Evolutionary conservation across 148 eudicot species (phyloP).

Genomic region (Silene latifolia): DNA sequence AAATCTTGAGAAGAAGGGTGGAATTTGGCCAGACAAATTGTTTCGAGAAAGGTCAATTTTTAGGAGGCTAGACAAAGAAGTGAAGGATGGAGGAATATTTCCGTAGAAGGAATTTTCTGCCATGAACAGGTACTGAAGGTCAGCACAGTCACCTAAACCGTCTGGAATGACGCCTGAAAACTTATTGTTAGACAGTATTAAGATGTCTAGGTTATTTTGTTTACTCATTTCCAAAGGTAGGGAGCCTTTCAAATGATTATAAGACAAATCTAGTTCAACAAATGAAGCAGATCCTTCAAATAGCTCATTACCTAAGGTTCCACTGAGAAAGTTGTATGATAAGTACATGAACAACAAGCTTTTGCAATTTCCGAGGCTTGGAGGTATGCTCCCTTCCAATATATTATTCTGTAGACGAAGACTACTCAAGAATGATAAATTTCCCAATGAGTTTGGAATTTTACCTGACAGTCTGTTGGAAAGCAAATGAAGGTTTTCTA

Average conservation of each 20-base stretch:
- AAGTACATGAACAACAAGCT: slow-evolving; percentile 22
- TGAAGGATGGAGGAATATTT: slow-evolving; percentile 20
- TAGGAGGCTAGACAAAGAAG: slow-evolving; percentile 17
- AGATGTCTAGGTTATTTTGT: slow-evolving; percentile 18
- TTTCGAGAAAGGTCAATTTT: slow-evolving; percentile 36
- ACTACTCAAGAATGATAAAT: slow-evolving; percentile 2
- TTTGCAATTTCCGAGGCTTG: slow-evolving; percentile 30
- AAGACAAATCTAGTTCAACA: background rate
- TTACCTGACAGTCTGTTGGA: slow-evolving; percentile 12
- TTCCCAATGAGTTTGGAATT: slow-evolving; percentile 29
- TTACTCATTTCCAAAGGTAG: slow-evolving; percentile 23
- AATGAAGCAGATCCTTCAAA: background rate
- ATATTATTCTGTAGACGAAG: slow-evolving; percentile 9
- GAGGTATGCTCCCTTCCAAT: slow-evolving; percentile 9
- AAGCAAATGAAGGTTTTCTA: background rate
- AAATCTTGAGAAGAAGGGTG: slow-evolving; percentile 25
- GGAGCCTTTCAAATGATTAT: background rate
- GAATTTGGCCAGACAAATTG: slow-evolving; percentile 35
- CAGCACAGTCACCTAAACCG: slow-evolving; percentile 22
- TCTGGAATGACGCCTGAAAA: slow-evolving; percentile 36
- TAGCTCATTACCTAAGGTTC: background rate
- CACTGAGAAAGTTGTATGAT: slow-evolving; percentile 27
- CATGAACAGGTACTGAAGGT: slow-evolving; percentile 1
- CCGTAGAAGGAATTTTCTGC: slow-evolving; percentile 25
- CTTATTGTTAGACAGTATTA: slow-evolving; percentile 29